Evolutionary conservation across 2,329 filamentous ascomycete genomes (phyloP), one percentile per base, ranked within the genome.

Genomic region (Ophioceras dolichostomum): DNA sequence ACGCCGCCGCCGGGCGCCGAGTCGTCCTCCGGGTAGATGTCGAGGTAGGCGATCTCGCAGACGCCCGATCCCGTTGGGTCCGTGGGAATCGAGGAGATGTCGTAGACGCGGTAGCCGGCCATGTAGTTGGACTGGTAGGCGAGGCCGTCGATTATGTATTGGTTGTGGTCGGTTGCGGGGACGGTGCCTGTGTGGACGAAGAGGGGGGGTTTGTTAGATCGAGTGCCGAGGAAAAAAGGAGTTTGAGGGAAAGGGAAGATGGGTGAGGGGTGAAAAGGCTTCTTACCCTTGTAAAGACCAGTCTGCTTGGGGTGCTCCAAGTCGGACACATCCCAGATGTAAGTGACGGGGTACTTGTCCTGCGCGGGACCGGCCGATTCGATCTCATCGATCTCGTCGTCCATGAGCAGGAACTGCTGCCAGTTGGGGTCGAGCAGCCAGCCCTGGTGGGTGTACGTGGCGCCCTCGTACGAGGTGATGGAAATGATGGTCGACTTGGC

Each of bases 401-500:
- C 67, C 7, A 65, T 46, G 36, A 72, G 53, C n/a, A 71, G 57
- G 34, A 54, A 54, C 45, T 64, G 64, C 29, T 61, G 54, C 51
- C 53, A 62, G 32, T 58, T 50, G 9, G 55, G 48, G 46, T 69
- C 59, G 38, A 67, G 58, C 8, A 73, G 58, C 55, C 62, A 66
- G 37, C 70, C 71, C 47, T 75, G 71, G 50, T 76, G 71, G 2
- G 68, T 71, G 56, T 73, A 74, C 10, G 61, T 50, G n/a, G 67
- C 67, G 31, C 71, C 70, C 12, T 65, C 60, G 50, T 74, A 76
- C 0, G 62, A 63, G 3, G 68, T 72, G 41, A 59, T 60, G 36
- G 69, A 73, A 43, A 75, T 62, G 41, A 72, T 58, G 18, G 51
- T 59, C 36, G 58, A 50, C 36, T 53, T 53, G 21, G 57, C 54